phyloP scores from a whole-genome alignment of 768 basidiomycete species.

The Amanita subjunquillea region DNA sequence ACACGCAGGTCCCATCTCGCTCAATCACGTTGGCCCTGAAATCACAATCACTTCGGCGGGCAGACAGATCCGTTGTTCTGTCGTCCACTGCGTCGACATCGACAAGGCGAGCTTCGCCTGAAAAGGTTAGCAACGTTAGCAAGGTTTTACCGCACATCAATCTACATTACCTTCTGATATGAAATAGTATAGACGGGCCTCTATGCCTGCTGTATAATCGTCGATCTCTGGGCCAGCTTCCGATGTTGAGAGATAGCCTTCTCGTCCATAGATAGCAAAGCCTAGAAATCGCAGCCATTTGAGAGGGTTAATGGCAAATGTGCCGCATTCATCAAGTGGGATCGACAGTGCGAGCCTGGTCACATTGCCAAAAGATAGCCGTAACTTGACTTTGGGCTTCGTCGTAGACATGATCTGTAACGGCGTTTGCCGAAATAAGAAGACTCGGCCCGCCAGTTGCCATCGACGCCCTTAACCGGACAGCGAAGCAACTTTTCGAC shows the following conservation, averaged over 20 bases:
- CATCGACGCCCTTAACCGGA: too few species aligned
- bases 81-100: conserved; percentile 6
- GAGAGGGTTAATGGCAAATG: conserved; percentile 7
- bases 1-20: not conserved
- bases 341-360: not conserved
- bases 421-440: too few species aligned
- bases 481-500: too few species aligned
- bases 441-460: too few species aligned
- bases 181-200: conserved; percentile 5
- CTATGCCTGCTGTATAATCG: conserved; percentile 2
- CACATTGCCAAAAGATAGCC: too few species aligned
- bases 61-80: conserved; percentile 3
- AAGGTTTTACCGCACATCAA: not conserved
- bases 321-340: conserved; percentile 1
- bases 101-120: too few species aligned
- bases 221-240: too few species aligned
- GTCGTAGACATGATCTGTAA: too few species aligned
- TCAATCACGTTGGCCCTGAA: conserved; percentile 3
- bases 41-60: not conserved
- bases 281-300: conserved; percentile 10
- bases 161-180: conserved; percentile 6
- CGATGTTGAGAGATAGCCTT: too few species aligned
- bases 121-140: not conserved
- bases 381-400: too few species aligned
- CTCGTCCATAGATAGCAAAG: conserved; percentile 6